These are phyloP conservation scores for Fraxinus americana DNA, from an alignment of 257 asterid species.

Conservation along the genomic window DNA sequence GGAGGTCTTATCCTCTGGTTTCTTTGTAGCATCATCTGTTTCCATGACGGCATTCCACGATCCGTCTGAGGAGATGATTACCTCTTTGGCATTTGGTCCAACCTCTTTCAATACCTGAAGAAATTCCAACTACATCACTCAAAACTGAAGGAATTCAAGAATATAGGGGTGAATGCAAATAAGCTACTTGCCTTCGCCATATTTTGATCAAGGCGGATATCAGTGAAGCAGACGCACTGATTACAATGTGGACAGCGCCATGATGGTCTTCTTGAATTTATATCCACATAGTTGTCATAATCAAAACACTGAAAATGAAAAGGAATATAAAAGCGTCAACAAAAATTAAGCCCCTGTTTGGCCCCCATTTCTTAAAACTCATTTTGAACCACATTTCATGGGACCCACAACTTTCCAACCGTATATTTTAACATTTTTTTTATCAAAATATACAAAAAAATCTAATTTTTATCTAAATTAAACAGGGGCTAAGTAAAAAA, in stretches of 20 bases:
- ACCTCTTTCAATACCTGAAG: constrained; percentile 75
- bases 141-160: constrained; percentile 6
- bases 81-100: constrained; percentile 51
- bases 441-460: too few species aligned
- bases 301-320: constrained; percentile 71
- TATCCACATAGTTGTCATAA: constrained; percentile 69
- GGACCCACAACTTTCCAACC: too few species aligned
- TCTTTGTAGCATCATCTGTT: constrained; percentile 44
- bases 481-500: not conserved
- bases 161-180: constrained; percentile 9
- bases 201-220: constrained; percentile 74
- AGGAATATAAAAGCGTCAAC: not conserved
- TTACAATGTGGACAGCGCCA: constrained; percentile 98
- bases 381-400: too few species aligned
- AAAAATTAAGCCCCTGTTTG: not conserved
- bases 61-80: constrained; percentile 72
- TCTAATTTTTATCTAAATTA: too few species aligned
- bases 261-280: constrained; percentile 80
- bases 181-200: constrained; percentile 77
- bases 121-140: constrained; percentile 23
- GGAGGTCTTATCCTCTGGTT: constrained; percentile 38
- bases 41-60: constrained; percentile 69
- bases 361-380: too few species aligned
- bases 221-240: constrained; percentile 78
- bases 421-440: too few species aligned